phyloP scores from a whole-genome alignment of 2,329 filamentous ascomycete genomes.

The Tolypocladium pustulatum region DNA sequence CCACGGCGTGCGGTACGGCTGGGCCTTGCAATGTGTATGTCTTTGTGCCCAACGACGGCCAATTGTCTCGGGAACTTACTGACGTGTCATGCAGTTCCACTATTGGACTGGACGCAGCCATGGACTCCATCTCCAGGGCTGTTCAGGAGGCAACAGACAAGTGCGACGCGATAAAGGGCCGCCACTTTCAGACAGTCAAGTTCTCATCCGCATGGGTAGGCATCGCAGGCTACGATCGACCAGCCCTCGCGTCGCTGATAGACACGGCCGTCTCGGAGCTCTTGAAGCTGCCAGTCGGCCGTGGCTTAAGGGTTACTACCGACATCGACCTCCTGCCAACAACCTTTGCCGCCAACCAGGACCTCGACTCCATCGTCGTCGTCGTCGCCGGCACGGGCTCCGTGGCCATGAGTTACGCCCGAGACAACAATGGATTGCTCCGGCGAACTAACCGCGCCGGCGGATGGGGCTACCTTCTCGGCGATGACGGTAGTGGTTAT shows the following conservation, averaged over 20 bases:
- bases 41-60: background rate
- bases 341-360: conserved; percentile 7
- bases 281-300: conserved; percentile 13
- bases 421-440: conserved; percentile 8
- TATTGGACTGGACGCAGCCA: conserved; percentile 15
- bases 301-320: conserved; percentile 19
- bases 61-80: background rate
- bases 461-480: conserved; percentile 32
- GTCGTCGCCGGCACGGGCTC: conserved; percentile 32
- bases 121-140: conserved; percentile 14
- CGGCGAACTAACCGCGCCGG: conserved; percentile 22
- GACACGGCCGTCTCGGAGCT: conserved; percentile 14
- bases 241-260: conserved; percentile 15
- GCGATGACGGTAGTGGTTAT: conserved; percentile 32
- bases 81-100: conserved; percentile 8
- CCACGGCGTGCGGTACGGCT: conserved; percentile 16
- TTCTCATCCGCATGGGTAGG: conserved; percentile 26
- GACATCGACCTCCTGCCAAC: conserved; percentile 29
- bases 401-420: conserved; percentile 27
- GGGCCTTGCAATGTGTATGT: conserved; percentile 25
- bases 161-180: conserved; percentile 2
- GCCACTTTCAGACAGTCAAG: conserved; percentile 1
- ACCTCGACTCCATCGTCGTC: conserved; percentile 17
- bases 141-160: conserved; percentile 11
- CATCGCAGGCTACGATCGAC: conserved; percentile 27